Evolutionary conservation across 805 yeast genomes (phyloP), one percentile per base, ranked within the genome.

Genomic region (Scheffersomyces amazonensis): DNA sequence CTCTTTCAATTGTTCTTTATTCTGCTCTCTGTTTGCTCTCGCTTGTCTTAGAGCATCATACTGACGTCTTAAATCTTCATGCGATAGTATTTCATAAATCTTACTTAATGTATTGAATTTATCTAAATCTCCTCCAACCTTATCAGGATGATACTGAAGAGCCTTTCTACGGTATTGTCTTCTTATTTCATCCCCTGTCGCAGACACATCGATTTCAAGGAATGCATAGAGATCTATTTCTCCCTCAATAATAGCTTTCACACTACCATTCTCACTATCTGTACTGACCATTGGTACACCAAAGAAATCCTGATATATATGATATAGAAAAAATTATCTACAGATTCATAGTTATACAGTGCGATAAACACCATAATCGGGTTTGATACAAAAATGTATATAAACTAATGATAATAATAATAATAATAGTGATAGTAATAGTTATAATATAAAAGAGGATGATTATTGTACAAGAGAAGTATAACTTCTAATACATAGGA

Each of bases 111-210:
- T 33, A 27, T 62, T 62, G 48, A 69, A 69, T 40, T 58, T 53
- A 9, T 43, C 43, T 1, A 61, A 62, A 27, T 47, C 58, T 2
- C 56, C 50, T 13, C 52, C 43, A 9, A 53, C 42, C 43, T 68
- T 69, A 46, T 69, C 75, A 5, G 75, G 74, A 42, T 69, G 74
- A 42, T 50, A 62, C 16, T 42, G 32, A 16, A 69, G 56, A 1
- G 75, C 74, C 40, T 54, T 45, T 28, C 48, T 47, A 27, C 73
- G 52, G 46, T 64, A 69, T 34, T 54, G 56, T 5, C 53, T 38
- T 29, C 56, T 46, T 17, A 69, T 62, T 10, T 54, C 60, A 3
- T 40, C 36, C 3, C 23, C 25, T 5, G 53, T 28, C 9, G 68
- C 62, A 8, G 44, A 42, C 1, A 54, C 50, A 0, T 42, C 32